Conservation (phyloP, 75 land plant genomes). For the Gnetum montanum region DNA sequence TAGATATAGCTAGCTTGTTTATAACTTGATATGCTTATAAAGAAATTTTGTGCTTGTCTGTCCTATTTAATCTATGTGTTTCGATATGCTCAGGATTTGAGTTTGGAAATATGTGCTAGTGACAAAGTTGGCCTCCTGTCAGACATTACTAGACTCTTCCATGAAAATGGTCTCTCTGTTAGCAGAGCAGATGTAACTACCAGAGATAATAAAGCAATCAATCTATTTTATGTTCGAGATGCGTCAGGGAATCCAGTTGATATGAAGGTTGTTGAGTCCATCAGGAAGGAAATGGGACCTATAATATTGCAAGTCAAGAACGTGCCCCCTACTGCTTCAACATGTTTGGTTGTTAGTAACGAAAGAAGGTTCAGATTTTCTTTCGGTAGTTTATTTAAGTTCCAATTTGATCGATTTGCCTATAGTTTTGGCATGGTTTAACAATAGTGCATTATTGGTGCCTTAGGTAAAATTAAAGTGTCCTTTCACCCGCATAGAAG, state of each 20-base stretch:
- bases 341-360: background rate
- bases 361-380: background rate
- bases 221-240: conserved; percentile 36
- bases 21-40: background rate
- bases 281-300: conserved; percentile 8
- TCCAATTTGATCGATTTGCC: background rate
- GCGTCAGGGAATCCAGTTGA: conserved; percentile 16
- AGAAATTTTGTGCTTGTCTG: background rate
- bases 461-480: too few relatives aligned
- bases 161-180: conserved; percentile 81
- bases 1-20: background rate
- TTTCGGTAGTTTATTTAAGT: background rate
- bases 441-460: too few relatives aligned
- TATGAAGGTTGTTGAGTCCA: conserved; percentile 28
- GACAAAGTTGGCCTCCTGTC: conserved; percentile 75
- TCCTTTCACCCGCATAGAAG: too few relatives aligned
- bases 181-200: conserved; percentile 75
- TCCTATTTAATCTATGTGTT: too few relatives aligned
- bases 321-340: background rate
- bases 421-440: background rate
- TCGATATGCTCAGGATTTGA: conserved; percentile 59
- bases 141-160: conserved; percentile 76
- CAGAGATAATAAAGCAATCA: conserved; percentile 28
- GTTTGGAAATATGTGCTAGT: conserved; percentile 62
- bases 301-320: background rate